phyloP scores from a whole-genome alignment of 495 filamentous ascomycete genomes.

The Letharia columbiana region DNA sequence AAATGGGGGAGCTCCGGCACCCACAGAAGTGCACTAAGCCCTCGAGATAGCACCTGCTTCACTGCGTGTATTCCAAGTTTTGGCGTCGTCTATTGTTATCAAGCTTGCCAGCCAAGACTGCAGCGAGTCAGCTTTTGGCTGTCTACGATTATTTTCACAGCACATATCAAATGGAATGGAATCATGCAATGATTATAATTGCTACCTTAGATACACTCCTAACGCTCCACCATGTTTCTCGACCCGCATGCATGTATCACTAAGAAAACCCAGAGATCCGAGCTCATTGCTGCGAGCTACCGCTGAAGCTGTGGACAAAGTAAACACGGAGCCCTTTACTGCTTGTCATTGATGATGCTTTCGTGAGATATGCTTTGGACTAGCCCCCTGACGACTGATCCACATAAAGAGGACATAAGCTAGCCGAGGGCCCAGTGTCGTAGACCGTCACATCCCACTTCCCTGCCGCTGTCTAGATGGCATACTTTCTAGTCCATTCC shows the following conservation, averaged over 20 bases:
- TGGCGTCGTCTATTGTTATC: background rate
- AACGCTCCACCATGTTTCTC: constrained; percentile 15
- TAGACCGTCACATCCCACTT: background rate
- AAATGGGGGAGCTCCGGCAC: background rate
- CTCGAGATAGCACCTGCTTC: background rate
- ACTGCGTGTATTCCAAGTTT: background rate
- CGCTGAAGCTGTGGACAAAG: constrained; percentile 11
- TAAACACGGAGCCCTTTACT: constrained; percentile 11
- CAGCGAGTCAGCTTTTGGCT: background rate
- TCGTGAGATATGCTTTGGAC: constrained; percentile 14
- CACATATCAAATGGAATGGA: background rate
- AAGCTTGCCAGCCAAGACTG: background rate
- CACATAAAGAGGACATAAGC: constrained; percentile 1
- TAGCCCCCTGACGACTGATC: constrained; percentile 7
- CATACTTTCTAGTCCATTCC: constrained; percentile 99
- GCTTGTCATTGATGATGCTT: constrained; percentile 14
- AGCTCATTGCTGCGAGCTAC: constrained; percentile 13
- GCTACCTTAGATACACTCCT: constrained; percentile 19
- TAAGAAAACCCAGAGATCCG: constrained; percentile 7
- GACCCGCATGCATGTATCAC: constrained; percentile 12
- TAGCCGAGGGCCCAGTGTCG: background rate
- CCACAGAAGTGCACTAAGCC: background rate
- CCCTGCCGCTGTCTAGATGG: constrained; percentile 50
- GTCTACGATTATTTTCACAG: background rate
- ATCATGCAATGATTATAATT: constrained; percentile 17